Percentiles rank a stretch among this genome's conserved stretches.
phyloP scores from a whole-genome alignment of 345 rosid genomes.

The Eucalyptus melliodora region DNA sequence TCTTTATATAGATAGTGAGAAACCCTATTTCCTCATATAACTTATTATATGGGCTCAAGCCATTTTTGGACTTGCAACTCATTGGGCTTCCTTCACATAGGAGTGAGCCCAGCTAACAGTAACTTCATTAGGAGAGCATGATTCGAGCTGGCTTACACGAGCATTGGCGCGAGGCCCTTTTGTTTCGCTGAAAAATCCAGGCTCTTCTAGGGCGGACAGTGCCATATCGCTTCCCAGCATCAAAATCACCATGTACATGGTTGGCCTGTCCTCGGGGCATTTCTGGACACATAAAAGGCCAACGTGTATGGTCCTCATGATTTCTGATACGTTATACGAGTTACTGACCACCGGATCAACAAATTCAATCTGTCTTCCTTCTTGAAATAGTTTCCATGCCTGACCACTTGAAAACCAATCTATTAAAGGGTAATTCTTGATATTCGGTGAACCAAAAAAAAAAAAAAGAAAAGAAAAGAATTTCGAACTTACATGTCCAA shows the following conservation, averaged over 20 bases:
- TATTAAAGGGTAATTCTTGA: background rate
- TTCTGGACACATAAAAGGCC: conserved; percentile 35
- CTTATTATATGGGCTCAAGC: too few species aligned
- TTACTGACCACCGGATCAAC: conserved; percentile 1
- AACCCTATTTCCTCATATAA: too few species aligned
- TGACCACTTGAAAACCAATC: background rate
- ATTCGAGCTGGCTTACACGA: background rate
- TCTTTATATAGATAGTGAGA: too few species aligned
- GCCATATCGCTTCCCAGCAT: conserved; percentile 31
- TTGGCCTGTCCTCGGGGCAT: conserved; percentile 30
- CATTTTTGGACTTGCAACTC: too few species aligned
- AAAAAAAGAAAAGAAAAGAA: background rate
- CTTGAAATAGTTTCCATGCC: conserved; percentile 32
- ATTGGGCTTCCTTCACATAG: too few species aligned
- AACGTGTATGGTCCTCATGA: conserved; percentile 21
- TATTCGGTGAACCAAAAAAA: background rate
- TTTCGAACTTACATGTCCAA: conserved; percentile 8
- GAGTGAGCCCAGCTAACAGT: too few species aligned
- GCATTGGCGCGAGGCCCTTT: background rate
- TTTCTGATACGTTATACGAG: background rate
- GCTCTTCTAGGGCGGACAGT: conserved; percentile 23
- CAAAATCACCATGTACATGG: conserved; percentile 23
- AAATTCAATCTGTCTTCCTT: conserved; percentile 14
- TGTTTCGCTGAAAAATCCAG: conserved; percentile 7
- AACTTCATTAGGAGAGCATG: background rate